Base-by-base conservation (phyloP, 805 yeast species). In the Starmerella ratchasimensis region DNA sequence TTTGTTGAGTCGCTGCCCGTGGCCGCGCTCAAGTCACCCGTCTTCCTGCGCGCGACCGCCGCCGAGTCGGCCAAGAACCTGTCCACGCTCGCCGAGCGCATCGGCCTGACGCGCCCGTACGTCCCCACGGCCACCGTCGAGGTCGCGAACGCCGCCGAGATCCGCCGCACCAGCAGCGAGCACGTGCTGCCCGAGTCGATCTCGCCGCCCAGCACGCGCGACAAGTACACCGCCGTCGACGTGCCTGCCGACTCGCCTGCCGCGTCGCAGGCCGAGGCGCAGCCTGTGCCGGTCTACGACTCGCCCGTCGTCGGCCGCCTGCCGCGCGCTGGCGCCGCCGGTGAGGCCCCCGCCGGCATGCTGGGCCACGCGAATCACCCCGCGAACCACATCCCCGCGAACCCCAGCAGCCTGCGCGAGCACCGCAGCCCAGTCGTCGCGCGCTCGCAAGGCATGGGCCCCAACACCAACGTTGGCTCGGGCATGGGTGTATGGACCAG, bases 151-250 rank as follows among this genome's bases (percentile, higher is more conserved):
- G 64, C 67, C 8, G 69, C 71, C 23, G 59, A 50, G 36, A 48
- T 41, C 27, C 35, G 37, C 30, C 55, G 57, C 45, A 53, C 43
- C 19, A 48, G 60, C 10, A 36, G 28, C 24, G 13, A 28, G 17
- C 36, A 81, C 3, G 68, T 86, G 43, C 64, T 86, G 49, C 97
- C 97, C 26, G 80, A 77, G 50, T 80, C 94, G 2, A 69, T 86
- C 54, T 84, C 95, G 18, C 97, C 97, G 14, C 88, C 88, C 48
- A 84, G 82, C 54, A 83, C 94, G 32, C 80, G 75, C 55, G 75
- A 69, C 58, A 86, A 86, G 61, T 86, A 86, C 60, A 77, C 77
- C 41, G 49, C 55, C 45, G 57, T 59, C 16, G 49, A 48, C 31
- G 53, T 57, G 23, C 26, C 40, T 2, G 41, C 29, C 4, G 41